Conservation (phyloP, 2,329 filamentous ascomycete species). For the Penicillium sp. region DNA sequence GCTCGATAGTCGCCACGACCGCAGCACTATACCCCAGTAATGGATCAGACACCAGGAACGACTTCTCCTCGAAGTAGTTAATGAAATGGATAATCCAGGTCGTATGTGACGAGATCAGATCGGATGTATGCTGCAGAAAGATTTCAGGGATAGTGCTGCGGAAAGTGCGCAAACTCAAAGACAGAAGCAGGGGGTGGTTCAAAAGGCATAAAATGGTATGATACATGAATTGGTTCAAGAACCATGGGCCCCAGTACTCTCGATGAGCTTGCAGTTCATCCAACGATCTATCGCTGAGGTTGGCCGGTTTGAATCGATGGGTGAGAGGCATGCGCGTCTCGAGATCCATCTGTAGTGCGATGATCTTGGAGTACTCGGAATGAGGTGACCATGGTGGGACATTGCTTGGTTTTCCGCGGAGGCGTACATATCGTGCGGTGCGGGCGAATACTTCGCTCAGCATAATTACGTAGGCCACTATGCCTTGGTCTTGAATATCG, state of each 20-base stretch:
- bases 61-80: conserved; percentile 45
- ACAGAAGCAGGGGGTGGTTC: conserved; percentile 53
- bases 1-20: conserved; percentile 52
- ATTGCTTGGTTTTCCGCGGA: conserved; percentile 42
- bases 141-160: conserved; percentile 51
- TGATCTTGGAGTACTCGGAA: conserved; percentile 52
- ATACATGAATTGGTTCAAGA: conserved; percentile 52
- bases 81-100: conserved; percentile 54
- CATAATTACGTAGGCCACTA: conserved; percentile 46
- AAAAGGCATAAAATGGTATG: conserved; percentile 52
- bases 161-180: conserved; percentile 51
- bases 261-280: conserved; percentile 45
- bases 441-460: conserved; percentile 49
- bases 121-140: conserved; percentile 52
- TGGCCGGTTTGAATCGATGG: conserved; percentile 50
- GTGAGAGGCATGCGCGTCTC: conserved; percentile 50
- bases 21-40: conserved; percentile 49
- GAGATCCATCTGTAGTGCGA: conserved; percentile 49
- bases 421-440: conserved; percentile 46
- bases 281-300: conserved; percentile 42
- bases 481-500: conserved; percentile 38
- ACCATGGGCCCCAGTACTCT: conserved; percentile 53
- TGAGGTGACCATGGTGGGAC: conserved; percentile 49
- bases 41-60: conserved; percentile 47
- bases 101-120: conserved; percentile 49